Conservation (phyloP, 345 rosid genomes). For the Euphorbia tirucalli region DNA sequence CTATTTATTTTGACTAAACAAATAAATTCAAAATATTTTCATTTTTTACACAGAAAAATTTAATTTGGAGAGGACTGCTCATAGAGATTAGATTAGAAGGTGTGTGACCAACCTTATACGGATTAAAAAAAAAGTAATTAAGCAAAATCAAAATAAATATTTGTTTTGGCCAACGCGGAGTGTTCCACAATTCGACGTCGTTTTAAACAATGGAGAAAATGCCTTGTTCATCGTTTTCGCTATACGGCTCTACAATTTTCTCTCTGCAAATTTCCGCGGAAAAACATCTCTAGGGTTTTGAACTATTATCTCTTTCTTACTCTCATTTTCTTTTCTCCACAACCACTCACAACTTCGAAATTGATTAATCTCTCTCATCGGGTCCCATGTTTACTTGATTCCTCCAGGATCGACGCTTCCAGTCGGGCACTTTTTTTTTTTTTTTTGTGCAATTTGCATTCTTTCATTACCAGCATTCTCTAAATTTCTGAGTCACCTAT, state of each 20-base stretch:
- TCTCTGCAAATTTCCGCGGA: background rate
- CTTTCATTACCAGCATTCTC: slow-evolving; percentile 14
- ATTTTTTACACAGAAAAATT: no score
- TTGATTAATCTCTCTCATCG: background rate
- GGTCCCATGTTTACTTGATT: background rate
- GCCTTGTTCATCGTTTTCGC: background rate
- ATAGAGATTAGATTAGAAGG: no score
- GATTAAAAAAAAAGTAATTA: no score
- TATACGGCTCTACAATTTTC: no score
- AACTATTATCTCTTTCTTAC: background rate
- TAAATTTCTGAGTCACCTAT: background rate
- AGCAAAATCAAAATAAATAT: no score
- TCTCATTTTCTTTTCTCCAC: background rate
- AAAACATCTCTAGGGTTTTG: background rate
- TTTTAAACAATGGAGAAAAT: background rate
- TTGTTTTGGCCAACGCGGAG: background rate
- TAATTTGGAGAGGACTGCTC: no score
- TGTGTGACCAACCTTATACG: no score
- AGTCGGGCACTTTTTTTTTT: background rate
- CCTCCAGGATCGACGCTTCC: background rate
- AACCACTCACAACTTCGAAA: background rate
- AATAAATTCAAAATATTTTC: no score
- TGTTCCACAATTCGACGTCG: slow-evolving; percentile 1
- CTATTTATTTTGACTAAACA: no score
- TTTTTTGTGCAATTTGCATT: slow-evolving; percentile 3